Evolutionary conservation across 2,329 filamentous ascomycete species (phyloP).

Genomic region (Apiospora hydei): DNA sequence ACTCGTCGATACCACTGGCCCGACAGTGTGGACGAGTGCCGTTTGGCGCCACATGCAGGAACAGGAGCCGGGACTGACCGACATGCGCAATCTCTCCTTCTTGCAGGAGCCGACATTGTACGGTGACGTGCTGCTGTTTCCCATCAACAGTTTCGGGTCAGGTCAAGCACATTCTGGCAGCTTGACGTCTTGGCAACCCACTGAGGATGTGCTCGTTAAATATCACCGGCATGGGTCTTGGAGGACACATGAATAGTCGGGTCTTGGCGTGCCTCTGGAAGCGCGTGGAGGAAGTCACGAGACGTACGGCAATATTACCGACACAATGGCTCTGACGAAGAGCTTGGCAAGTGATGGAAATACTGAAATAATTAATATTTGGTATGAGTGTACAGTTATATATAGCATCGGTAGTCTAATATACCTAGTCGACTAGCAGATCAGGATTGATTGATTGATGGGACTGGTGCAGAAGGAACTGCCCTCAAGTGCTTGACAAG

Average conservation of each 20-base stretch:
- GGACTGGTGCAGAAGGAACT: too few species aligned
- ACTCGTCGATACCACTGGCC: constrained; percentile 25
- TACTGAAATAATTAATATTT: neutral
- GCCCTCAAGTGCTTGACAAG: too few species aligned
- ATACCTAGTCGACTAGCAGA: neutral
- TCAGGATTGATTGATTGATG: too few species aligned
- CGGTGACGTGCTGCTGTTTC: constrained; percentile 25
- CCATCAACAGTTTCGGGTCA: constrained; percentile 24
- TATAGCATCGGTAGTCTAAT: neutral
- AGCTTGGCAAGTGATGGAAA: neutral
- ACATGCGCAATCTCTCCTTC: constrained; percentile 7
- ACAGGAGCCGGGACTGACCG: neutral
- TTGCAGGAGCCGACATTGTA: constrained; percentile 23
- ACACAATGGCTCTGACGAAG: neutral
- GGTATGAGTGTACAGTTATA: neutral
- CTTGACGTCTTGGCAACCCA: neutral
- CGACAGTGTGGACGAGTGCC: constrained; percentile 25
- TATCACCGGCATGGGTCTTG: constrained; percentile 27
- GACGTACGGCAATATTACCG: neutral
- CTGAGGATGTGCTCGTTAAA: constrained; percentile 8
- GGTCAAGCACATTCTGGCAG: constrained; percentile 25
- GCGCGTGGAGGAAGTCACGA: too few species aligned
- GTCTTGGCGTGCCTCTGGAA: neutral
- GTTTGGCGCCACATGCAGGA: constrained; percentile 23
- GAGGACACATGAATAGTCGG: constrained; percentile 24